Percentiles rank a stretch among this genome's conserved stretches.
phyloP scores from a whole-genome alignment of 305 asterid genomes.

The Fraxinus ornus region DNA sequence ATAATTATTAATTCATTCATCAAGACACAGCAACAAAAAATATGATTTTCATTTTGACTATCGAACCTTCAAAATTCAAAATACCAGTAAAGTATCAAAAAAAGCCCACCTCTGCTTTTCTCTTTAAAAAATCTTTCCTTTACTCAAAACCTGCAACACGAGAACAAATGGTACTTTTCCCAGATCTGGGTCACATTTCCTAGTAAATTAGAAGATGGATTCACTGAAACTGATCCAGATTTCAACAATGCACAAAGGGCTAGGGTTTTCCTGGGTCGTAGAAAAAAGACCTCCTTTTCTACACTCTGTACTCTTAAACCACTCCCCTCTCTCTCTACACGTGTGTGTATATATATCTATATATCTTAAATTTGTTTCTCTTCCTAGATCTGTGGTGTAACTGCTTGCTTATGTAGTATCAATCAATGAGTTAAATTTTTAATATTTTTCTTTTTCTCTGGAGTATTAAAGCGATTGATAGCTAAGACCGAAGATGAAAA shows the following conservation, averaged over 20 bases:
- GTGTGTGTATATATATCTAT: background rate
- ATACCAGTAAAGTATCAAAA: constrained; percentile 7
- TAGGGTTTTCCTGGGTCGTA: constrained; percentile 44
- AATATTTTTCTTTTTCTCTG: background rate
- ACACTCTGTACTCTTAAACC: constrained; percentile 24
- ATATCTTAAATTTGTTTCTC: background rate
- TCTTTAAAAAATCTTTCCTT: background rate
- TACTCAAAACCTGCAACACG: constrained; percentile 28
- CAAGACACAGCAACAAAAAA: background rate
- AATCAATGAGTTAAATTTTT: background rate
- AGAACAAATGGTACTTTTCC: constrained; percentile 29
- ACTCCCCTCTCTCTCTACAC: constrained; percentile 2
- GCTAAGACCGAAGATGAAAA: background rate
- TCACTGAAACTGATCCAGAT: constrained; percentile 26
- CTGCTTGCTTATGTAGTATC: background rate
- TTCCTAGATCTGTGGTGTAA: background rate
- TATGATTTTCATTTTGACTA: constrained; percentile 3
- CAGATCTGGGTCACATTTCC: constrained; percentile 46
- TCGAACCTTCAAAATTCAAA: constrained; percentile 20
- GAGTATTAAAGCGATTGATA: background rate
- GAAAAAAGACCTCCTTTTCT: constrained; percentile 29
- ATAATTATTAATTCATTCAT: background rate
- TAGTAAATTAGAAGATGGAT: constrained; percentile 20
- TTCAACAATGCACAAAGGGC: constrained; percentile 38
- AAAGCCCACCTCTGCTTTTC: constrained; percentile 16